Conservation (phyloP, 352 stramenopile species). For the Pythium graminicola region DNA sequence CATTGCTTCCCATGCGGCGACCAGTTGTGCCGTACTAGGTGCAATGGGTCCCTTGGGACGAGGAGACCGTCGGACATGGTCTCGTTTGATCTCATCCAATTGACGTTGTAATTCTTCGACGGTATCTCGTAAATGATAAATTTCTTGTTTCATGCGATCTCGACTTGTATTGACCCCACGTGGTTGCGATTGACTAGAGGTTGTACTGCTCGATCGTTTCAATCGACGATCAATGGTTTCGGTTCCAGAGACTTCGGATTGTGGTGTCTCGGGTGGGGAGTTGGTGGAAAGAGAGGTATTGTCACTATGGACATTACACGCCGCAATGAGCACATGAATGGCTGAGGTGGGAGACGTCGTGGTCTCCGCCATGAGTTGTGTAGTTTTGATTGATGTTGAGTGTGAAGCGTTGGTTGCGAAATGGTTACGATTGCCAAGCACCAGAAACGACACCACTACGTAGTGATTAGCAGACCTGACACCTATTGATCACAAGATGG, state of each 20-base stretch:
- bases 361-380: no score
- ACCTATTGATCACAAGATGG: no score
- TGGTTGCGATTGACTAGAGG: neutral
- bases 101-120: constrained; percentile 31
- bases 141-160: constrained; percentile 25
- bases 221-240: neutral
- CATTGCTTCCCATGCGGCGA: constrained; percentile 24
- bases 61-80: constrained; percentile 8
- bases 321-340: constrained; percentile 16
- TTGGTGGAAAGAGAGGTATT: constrained; percentile 1
- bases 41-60: neutral
- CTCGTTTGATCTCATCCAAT: constrained; percentile 18
- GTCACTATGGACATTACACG: constrained; percentile 2
- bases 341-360: neutral
- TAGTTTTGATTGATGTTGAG: no score
- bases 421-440: no score
- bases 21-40: constrained; percentile 29
- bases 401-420: no score
- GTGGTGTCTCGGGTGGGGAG: constrained; percentile 8
- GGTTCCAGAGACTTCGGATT: neutral
- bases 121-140: constrained; percentile 33
- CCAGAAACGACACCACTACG: no score
- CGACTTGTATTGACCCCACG: constrained; percentile 13
- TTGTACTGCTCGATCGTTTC: no score
- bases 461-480: no score